Percentiles rank a stretch among this genome's conserved stretches.
phyloP scores from a whole-genome alignment of 2,329 filamentous ascomycete genomes.

The Penicillium griseofulvum region DNA sequence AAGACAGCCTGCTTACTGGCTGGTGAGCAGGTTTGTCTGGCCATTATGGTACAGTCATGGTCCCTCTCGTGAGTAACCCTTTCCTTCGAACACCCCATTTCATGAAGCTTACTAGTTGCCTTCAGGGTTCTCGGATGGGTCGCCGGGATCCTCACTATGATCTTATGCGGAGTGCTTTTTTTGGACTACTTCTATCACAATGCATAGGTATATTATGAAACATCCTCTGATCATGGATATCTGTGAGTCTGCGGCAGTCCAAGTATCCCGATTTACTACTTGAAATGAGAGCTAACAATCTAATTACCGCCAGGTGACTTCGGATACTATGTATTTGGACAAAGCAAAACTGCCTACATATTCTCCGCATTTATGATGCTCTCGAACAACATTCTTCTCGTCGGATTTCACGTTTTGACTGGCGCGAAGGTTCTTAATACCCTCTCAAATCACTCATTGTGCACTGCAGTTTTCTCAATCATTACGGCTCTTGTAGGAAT shows the following conservation, averaged over 20 bases:
- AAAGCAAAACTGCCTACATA: conserved; percentile 44
- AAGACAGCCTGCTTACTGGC: conserved; percentile 50
- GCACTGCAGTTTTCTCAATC: conserved; percentile 50
- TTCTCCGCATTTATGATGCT: conserved; percentile 44
- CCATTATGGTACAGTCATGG: conserved; percentile 54
- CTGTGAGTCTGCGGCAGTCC: conserved; percentile 30
- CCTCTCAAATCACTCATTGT: conserved; percentile 49
- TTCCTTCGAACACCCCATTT: neutral
- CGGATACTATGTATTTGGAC: conserved; percentile 49
- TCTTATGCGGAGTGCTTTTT: conserved; percentile 46
- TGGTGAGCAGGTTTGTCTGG: conserved; percentile 52
- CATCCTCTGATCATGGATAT: conserved; percentile 51
- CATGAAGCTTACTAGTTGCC: neutral
- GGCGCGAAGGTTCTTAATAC: conserved; percentile 52
- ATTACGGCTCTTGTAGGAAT: conserved; percentile 50
- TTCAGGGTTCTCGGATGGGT: conserved; percentile 24
- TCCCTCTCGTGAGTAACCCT: conserved; percentile 43
- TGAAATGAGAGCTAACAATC: neutral
- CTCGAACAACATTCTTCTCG: conserved; percentile 53
- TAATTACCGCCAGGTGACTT: conserved; percentile 39
- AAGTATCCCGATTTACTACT: too few relatives aligned
- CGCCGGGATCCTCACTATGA: conserved; percentile 37
- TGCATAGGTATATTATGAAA: conserved; percentile 55
- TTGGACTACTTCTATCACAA: conserved; percentile 52
- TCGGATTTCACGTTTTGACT: conserved; percentile 52